Conservation (phyloP, 495 filamentous ascomycete genomes). For the Geoglossum glabrum region DNA sequence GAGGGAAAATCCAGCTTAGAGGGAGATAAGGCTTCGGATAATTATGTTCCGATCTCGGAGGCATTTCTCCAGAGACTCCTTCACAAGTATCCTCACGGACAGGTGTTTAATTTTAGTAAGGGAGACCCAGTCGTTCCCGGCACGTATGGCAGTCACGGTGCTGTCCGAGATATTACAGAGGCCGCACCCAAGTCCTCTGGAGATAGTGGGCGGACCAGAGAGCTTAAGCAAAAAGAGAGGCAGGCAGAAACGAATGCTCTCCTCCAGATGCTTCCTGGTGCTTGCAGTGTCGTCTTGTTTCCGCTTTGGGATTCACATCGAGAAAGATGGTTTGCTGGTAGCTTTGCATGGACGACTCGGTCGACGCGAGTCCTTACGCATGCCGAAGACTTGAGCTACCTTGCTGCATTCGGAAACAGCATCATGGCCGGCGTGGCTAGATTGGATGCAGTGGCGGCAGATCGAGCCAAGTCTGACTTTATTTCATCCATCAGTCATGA, state of each 20-base stretch:
- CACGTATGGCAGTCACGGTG: background rate
- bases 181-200: conserved; percentile 2
- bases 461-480: conserved; percentile 45
- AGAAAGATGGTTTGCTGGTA: conserved; percentile 48
- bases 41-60: conserved; percentile 16
- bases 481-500: conserved; percentile 62
- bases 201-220: conserved; percentile 11
- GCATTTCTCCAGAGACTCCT: conserved; percentile 19
- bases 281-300: conserved; percentile 33
- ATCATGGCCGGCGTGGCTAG: conserved; percentile 40
- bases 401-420: conserved; percentile 38
- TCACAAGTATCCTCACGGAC: conserved; percentile 19
- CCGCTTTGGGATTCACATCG: conserved; percentile 52
- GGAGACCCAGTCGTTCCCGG: background rate
- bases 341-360: conserved; percentile 39
- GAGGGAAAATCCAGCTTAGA: conserved; percentile 11
- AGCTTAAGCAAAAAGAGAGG: conserved; percentile 8
- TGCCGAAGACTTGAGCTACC: conserved; percentile 31
- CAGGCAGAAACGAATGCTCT: conserved; percentile 23
- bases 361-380: conserved; percentile 25
- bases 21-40: background rate
- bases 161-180: conserved; percentile 19
- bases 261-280: conserved; percentile 27
- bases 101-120: conserved; percentile 18
- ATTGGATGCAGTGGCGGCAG: conserved; percentile 26